Evolutionary conservation across 2,329 filamentous ascomycete species (phyloP).

Genomic region (Fusarium anguioides): DNA sequence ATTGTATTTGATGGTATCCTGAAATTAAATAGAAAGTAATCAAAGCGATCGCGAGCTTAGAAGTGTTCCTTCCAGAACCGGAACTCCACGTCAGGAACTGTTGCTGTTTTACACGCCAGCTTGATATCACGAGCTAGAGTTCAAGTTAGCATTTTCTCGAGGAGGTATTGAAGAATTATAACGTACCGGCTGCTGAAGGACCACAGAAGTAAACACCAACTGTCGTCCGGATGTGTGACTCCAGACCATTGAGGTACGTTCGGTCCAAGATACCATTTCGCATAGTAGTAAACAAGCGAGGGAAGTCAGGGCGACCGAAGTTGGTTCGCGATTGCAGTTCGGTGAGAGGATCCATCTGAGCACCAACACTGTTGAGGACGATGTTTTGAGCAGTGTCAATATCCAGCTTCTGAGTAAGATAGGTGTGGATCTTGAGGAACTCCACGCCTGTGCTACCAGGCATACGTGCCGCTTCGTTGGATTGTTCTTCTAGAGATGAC

Average conservation of each 20-base stretch:
- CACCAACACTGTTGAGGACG: slow-evolving; percentile 92
- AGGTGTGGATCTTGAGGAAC: slow-evolving; percentile 98
- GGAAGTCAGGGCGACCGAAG: slow-evolving; percentile 93
- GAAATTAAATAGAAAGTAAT: slow-evolving; percentile 35
- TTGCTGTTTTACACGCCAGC: slow-evolving; percentile 79
- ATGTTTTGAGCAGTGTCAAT: slow-evolving; percentile 95
- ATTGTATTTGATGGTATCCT: slow-evolving; percentile 39
- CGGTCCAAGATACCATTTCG: slow-evolving; percentile 86
- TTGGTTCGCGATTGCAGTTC: slow-evolving; percentile 91
- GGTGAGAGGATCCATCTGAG: slow-evolving; percentile 88
- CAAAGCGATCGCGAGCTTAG: slow-evolving; percentile 50
- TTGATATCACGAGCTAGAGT: slow-evolving; percentile 82
- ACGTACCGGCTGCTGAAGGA: slow-evolving; percentile 75
- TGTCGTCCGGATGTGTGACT: slow-evolving; percentile 80
- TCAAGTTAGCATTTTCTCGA: slow-evolving; percentile 49
- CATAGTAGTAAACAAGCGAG: slow-evolving; percentile 83
- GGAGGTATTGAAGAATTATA: not conserved
- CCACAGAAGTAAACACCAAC: slow-evolving; percentile 99
- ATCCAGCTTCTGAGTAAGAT: slow-evolving; percentile 93
- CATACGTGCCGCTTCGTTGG: slow-evolving; percentile 73
- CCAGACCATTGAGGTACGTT: slow-evolving; percentile 84
- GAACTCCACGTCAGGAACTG: slow-evolving; percentile 84
- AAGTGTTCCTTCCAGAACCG: slow-evolving; percentile 99
- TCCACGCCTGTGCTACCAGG: slow-evolving; percentile 77
- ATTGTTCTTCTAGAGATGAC: slow-evolving; percentile 89